phyloP scores from a whole-genome alignment of 192 early-diverging fungal species.

The Coemansia asiatica region DNA sequence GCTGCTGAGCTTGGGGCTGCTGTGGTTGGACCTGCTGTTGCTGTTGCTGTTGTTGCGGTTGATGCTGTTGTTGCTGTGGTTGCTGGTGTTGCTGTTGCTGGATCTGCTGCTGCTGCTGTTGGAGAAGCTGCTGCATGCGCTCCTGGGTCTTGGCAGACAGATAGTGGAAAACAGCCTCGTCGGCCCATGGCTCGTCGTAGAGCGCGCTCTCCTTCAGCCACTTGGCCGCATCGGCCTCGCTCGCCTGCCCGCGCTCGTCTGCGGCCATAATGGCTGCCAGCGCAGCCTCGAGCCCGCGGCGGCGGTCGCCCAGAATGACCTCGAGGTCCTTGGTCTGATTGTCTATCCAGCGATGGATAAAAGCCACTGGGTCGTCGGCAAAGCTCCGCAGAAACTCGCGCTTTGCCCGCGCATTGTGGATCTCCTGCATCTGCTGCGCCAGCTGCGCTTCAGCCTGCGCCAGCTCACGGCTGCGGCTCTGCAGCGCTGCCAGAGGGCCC shows the following conservation, averaged over 20 bases:
- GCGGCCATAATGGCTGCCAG: slow-evolving; percentile 45
- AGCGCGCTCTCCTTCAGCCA: slow-evolving; percentile 55
- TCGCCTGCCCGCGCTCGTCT: slow-evolving; percentile 31
- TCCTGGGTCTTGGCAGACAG: slow-evolving; percentile 66
- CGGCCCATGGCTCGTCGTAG: slow-evolving; percentile 65
- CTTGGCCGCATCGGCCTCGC: slow-evolving; percentile 39
- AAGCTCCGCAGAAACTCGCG: slow-evolving; percentile 92
- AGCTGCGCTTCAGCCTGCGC: slow-evolving; percentile 57
- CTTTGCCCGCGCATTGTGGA: slow-evolving; percentile 87
- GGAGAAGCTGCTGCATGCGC: slow-evolving; percentile 52
- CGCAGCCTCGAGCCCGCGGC: slow-evolving; percentile 50
- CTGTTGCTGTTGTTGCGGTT: slow-evolving; percentile 27
- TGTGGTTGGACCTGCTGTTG: slow-evolving; percentile 15
- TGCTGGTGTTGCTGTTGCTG: slow-evolving; percentile 22
- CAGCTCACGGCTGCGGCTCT: slow-evolving; percentile 58
- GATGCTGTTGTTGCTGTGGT: slow-evolving; percentile 26
- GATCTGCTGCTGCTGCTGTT: slow-evolving; percentile 36
- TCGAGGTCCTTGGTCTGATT: slow-evolving; percentile 92
- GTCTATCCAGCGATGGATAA: slow-evolving; percentile 90
- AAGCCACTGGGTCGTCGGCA: slow-evolving; percentile 80
- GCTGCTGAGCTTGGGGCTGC: slow-evolving; percentile 11
- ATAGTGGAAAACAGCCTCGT: slow-evolving; percentile 92
- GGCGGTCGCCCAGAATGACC: slow-evolving; percentile 58
- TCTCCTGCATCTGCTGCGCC: slow-evolving; percentile 73
- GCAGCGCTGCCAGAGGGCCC: slow-evolving; percentile 57